Evolutionary conservation across 306 rosid genomes (phyloP), one percentile per base, ranked within the genome.

Genomic region (Leucaena leucocephala): DNA sequence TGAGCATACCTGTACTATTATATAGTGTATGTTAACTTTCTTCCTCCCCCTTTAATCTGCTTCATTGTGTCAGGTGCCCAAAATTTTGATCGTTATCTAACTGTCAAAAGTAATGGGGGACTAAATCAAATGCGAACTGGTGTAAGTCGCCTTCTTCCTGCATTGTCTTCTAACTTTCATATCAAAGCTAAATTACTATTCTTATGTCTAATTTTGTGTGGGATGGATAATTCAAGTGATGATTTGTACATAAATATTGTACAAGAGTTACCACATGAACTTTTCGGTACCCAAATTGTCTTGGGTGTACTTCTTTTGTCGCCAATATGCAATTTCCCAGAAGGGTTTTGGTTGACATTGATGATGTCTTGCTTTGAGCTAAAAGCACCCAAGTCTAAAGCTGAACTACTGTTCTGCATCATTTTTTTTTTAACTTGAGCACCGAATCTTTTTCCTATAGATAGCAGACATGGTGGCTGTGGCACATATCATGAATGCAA

Each of bases 71-170:
- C 87, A 94, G 98, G 92, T 87, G 81, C 88, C 78, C 87, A 67
- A 75, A 84, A 39, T 59, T 86, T 83, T 74, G 90, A 88, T 21
- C 96, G 58, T 80, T 94, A 91, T 86, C 76, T 94, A 57, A 85
- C 97, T 39, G 98, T 94, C 79, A 90, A 82, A 85, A 87, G 96
- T 85, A 91, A 94, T 64, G 98, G 98, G 43, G 98, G 98, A 84
- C 81, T 94, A 39, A 94, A 94, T 84, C 98, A 94, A 83, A 91
- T 94, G 98, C 97, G 98, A 68, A 92, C 98, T 72, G 97, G 97
- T 76, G 98, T 94, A 90, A 85, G 97, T 85, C 67, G 36, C 62
- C 66, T 68, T 35, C 76, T 71, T 84, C 68, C 43, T 76, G 74
- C 65, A 71, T 52, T 42, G 66, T 78, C 67, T n/a, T 54, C 54